Evolutionary conservation across 805 yeast species (phyloP), one percentile per base, ranked within the genome.

Genomic region (Candida maris): DNA sequence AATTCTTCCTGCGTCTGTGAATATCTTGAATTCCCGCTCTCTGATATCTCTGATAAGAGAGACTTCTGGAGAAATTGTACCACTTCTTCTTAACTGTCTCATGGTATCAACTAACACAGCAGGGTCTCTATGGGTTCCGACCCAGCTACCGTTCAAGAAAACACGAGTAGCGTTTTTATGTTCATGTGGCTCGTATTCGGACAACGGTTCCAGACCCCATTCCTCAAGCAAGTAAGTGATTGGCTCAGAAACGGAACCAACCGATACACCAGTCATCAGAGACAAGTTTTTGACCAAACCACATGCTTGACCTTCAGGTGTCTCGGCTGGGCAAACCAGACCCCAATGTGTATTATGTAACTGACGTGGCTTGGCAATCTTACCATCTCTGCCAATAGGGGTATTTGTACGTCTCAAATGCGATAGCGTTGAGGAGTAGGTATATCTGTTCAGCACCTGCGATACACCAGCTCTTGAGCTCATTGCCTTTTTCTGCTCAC

Each of bases 291-390:
- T 93, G 37, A 93, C 98, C 64, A 93, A 73, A 58, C 99, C 99
- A 84, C 99, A 93, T 23, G 99, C 98, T 70, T 93, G 99, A 58
- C 99, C 99, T 71, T 93, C 99, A 3, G 99, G 99, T 13, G 99
- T 93, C 66, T 93, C 99, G 17, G 99, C 99, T 35, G 99, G 99
- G 68, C 99, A 93, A 30, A 93, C 97, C 54, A 93, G 75, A 57
- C 99, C 99, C 99, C 99, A 93, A 68, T 93, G 99, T 20, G 98
- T 93, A 64, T 93, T 93, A 70, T 93, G 99, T 57, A 93, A 75
- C 70, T 93, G 99, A 71, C 99, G 89, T 31, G 99, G 99, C 57
- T 93, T 88, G 31, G 98, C 98, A 48, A 93, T 76, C 65, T 93
- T 93, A 71, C 98, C 98, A 65, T 93, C 99, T 71, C 97, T 83